Percentiles rank a stretch among this genome's conserved stretches.
phyloP scores from a whole-genome alignment of 306 rosid species.

The Prunus mume region DNA sequence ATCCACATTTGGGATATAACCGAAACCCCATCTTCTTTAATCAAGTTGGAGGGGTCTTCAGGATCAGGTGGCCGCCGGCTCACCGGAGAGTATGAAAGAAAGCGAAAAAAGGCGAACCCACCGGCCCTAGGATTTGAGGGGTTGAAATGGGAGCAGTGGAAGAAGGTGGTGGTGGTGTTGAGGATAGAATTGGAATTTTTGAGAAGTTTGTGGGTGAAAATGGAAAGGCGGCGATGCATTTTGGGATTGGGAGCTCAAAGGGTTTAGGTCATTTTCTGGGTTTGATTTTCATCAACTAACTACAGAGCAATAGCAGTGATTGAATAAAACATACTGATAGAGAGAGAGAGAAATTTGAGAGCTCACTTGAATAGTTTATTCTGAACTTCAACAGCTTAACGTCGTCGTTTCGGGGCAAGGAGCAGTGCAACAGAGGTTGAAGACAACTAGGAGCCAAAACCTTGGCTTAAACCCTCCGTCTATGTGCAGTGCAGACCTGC shows the following conservation, averaged over 20 bases:
- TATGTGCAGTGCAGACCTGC: background rate
- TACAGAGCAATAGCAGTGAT: background rate
- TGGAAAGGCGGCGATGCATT: slow-evolving; percentile 61
- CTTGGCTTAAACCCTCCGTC: slow-evolving; percentile 12
- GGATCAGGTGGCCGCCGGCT: slow-evolving; percentile 53
- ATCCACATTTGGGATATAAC: slow-evolving; percentile 76
- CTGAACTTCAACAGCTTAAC: background rate
- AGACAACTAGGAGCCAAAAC: slow-evolving; percentile 4
- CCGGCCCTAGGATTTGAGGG: slow-evolving; percentile 19
- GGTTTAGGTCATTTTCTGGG: slow-evolving; percentile 37
- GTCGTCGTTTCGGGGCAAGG: slow-evolving; percentile 6
- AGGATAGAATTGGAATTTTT: slow-evolving; percentile 20
- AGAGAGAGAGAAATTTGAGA: background rate
- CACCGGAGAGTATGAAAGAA: slow-evolving; percentile 34
- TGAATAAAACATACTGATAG: background rate
- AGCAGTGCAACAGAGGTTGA: background rate
- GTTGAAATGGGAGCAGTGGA: slow-evolving; percentile 20
- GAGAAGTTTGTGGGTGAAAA: slow-evolving; percentile 42
- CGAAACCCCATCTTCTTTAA: slow-evolving; percentile 75
- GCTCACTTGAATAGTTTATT: background rate
- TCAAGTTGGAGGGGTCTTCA: slow-evolving; percentile 55
- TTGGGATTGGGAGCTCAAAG: slow-evolving; percentile 19
- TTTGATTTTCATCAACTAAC: background rate
- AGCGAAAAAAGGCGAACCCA: slow-evolving; percentile 24
- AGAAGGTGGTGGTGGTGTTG: slow-evolving; percentile 5